These are phyloP conservation scores for Aurantiochytrium sp. DNA, from an alignment of 108 stramenopile genomes.

Conservation along the genomic window DNA sequence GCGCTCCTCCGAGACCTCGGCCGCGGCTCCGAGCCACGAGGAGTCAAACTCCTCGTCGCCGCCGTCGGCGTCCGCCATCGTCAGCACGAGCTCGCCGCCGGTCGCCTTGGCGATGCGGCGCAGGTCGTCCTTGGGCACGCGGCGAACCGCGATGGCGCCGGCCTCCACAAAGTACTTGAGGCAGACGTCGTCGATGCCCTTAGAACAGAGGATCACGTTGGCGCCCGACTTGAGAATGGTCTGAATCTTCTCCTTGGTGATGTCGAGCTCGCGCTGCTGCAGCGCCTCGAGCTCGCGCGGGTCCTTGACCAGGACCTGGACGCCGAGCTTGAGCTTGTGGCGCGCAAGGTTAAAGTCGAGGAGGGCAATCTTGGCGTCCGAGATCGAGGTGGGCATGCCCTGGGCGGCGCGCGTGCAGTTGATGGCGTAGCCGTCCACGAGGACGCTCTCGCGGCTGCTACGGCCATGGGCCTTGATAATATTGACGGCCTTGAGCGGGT, in stretches of 20 bases:
- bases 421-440: slow-evolving; percentile 90
- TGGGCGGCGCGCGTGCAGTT: slow-evolving; percentile 88
- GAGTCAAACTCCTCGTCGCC: slow-evolving; percentile 92
- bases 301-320: slow-evolving; percentile 82
- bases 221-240: slow-evolving; percentile 94
- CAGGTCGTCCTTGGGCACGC: slow-evolving; percentile 91
- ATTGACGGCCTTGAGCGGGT: slow-evolving; percentile 92
- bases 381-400: slow-evolving; percentile 89
- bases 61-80: slow-evolving; percentile 96
- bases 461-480: slow-evolving; percentile 99
- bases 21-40: slow-evolving; percentile 76
- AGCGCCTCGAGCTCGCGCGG: slow-evolving; percentile 82
- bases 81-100: slow-evolving; percentile 85
- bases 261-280: slow-evolving; percentile 96
- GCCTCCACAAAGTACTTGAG: slow-evolving; percentile 99
- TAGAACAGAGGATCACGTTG: slow-evolving; percentile 93
- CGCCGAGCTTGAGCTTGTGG: slow-evolving; percentile 98
- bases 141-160: slow-evolving; percentile 84
- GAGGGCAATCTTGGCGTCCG: slow-evolving; percentile 87
- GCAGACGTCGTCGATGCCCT: slow-evolving; percentile 97
- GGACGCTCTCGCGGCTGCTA: slow-evolving; percentile 77
- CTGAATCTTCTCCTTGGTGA: slow-evolving; percentile 97
- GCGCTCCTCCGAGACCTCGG: slow-evolving; percentile 82
- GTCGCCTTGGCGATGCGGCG: slow-evolving; percentile 96
- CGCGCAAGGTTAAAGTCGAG: slow-evolving; percentile 97